These are phyloP conservation scores for Eucalyptus camaldulensis DNA, from an alignment of 345 rosid genomes.

Conservation along the genomic window DNA sequence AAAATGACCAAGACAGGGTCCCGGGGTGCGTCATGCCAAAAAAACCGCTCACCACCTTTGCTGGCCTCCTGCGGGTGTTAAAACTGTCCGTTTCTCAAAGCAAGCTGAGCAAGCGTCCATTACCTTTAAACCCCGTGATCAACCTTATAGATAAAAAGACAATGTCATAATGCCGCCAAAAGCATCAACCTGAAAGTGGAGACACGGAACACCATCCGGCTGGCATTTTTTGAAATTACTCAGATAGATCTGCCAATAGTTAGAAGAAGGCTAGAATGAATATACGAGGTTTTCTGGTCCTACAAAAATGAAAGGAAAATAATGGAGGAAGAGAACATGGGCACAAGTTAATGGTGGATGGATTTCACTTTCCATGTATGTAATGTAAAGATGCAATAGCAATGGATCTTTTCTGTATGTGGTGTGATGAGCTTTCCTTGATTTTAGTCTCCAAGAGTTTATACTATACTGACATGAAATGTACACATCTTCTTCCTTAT, in stretches of 20 bases:
- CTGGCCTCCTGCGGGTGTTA: slow-evolving; percentile 67
- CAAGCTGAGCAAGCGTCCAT: slow-evolving; percentile 89
- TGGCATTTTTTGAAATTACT: background rate
- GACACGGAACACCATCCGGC: background rate
- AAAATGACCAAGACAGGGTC: background rate
- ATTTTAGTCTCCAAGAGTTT: background rate
- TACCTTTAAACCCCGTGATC: slow-evolving; percentile 29
- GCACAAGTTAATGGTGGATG: background rate
- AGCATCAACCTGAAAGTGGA: background rate
- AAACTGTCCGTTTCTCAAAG: slow-evolving; percentile 89
- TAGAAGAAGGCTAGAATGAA: background rate
- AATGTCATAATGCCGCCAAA: background rate
- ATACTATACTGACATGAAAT: background rate
- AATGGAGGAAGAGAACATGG: background rate
- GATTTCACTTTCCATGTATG: background rate
- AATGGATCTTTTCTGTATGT: background rate
- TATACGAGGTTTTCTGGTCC: background rate
- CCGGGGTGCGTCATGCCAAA: background rate
- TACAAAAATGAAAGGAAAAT: background rate
- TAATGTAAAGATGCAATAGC: background rate
- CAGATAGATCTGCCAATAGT: background rate
- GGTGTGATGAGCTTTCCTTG: background rate
- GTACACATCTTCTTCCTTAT: background rate
- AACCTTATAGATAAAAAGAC: background rate
- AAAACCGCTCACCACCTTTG: slow-evolving; percentile 56